Evolutionary conservation across 2,329 filamentous ascomycete genomes (phyloP).

Genomic region (Bipolaris gigantea): DNA sequence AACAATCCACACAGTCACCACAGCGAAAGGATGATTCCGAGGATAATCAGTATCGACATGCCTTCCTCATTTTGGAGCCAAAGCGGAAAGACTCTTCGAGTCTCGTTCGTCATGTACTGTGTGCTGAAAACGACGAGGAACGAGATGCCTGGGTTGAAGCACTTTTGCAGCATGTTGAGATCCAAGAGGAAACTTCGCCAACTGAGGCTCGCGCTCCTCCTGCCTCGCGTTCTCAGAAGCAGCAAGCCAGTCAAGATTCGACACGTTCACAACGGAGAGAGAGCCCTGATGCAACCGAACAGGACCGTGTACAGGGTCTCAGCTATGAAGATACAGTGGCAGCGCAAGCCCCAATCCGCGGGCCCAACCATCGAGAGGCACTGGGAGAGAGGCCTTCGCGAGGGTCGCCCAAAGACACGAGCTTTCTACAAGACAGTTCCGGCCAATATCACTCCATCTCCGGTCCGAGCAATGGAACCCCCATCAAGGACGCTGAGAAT

Average conservation of each 20-base stretch:
- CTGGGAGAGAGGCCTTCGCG: conserved; percentile 22
- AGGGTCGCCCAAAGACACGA: conserved; percentile 41
- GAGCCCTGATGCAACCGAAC: conserved; percentile 44
- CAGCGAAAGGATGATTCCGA: conserved; percentile 69
- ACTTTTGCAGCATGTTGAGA: conserved; percentile 85
- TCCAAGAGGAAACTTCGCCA: conserved; percentile 52
- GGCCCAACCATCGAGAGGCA: conserved; percentile 41
- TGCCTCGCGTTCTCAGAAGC: conserved; percentile 47
- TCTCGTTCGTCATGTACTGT: conserved; percentile 89
- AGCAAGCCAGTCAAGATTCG: conserved; percentile 32
- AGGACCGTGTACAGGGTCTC: conserved; percentile 49
- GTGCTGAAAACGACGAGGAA: conserved; percentile 91
- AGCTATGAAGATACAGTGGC: conserved; percentile 61
- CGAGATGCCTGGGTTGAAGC: conserved; percentile 93
- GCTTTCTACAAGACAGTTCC: conserved; percentile 34
- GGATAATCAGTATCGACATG: conserved; percentile 95
- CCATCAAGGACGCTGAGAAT: conserved; percentile 78
- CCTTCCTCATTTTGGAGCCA: conserved; percentile 90
- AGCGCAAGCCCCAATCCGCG: conserved; percentile 59
- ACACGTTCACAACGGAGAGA: conserved; percentile 39
- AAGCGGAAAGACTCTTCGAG: conserved; percentile 93
- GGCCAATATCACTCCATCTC: conserved; percentile 64
- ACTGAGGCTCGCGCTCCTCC: conserved; percentile 49
- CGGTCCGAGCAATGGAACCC: conserved; percentile 77
- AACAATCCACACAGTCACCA: conserved; percentile 61